A percentile compares a stretch with the other conserved stretches of the same genome.
These are phyloP conservation scores for Gossypium aridum DNA, from an alignment of 441 rosid genomes.

Conservation along the genomic window DNA sequence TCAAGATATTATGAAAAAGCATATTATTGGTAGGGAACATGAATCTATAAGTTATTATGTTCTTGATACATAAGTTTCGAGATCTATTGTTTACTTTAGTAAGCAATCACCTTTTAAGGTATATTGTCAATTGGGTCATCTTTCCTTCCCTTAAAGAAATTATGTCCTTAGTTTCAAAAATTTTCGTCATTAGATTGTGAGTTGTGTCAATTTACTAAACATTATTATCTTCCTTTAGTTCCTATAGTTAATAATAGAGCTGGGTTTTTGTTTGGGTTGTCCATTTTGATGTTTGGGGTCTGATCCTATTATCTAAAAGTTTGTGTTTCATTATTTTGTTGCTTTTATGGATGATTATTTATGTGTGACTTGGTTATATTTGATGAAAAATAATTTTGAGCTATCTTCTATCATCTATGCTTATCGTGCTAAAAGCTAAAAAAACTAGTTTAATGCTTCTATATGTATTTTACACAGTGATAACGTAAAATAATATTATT, in stretches of 20 bases:
- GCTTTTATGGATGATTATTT: too few species aligned
- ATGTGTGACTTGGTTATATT: too few species aligned
- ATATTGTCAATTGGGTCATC: not conserved
- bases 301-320: too few species aligned
- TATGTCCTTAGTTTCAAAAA: not conserved
- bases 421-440: too few species aligned
- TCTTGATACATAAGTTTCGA: not conserved
- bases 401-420: too few species aligned
- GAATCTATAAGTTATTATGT: not conserved
- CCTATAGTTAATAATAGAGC: not conserved
- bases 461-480: too few species aligned
- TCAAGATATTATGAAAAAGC: not conserved
- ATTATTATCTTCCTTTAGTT: not conserved
- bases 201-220: not conserved
- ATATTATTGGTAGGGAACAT: not conserved
- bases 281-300: too few species aligned
- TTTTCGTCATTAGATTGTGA: not conserved
- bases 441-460: too few species aligned
- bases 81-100: not conserved
- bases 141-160: not conserved
- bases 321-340: too few species aligned
- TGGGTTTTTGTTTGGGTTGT: too few species aligned
- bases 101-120: not conserved
- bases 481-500: too few species aligned
- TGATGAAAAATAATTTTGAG: too few species aligned